Evolutionary conservation across 2,329 filamentous ascomycete genomes (phyloP).

Genomic region (Nannizziopsis arthrosporioides): DNA sequence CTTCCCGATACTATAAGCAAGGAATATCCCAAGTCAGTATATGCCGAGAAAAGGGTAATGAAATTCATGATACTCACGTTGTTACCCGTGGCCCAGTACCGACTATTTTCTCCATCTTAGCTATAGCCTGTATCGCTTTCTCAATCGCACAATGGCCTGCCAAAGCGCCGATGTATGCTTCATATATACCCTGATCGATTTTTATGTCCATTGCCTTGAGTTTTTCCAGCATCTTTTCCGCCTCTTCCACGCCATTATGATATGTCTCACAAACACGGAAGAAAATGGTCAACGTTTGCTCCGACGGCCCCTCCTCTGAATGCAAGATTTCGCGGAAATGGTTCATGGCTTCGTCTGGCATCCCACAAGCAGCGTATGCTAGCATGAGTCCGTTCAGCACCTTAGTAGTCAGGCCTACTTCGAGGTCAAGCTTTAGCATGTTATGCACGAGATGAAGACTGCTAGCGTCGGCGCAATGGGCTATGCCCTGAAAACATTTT

Average conservation of each 20-base stretch:
- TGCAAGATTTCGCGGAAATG: conserved; percentile 79
- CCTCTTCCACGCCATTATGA: conserved; percentile 32
- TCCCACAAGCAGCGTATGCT: conserved; percentile 61
- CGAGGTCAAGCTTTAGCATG: conserved; percentile 85
- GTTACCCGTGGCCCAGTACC: conserved; percentile 56
- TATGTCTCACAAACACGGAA: conserved; percentile 64
- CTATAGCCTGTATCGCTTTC: conserved; percentile 58
- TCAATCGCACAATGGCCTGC: conserved; percentile 61
- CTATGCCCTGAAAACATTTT: conserved; percentile 63
- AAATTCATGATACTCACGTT: conserved; percentile 47
- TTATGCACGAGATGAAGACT: conserved; percentile 71
- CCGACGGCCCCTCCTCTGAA: conserved; percentile 74
- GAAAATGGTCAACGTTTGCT: conserved; percentile 66
- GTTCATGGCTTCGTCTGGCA: conserved; percentile 55
- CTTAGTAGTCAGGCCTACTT: conserved; percentile 55
- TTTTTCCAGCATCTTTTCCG: conserved; percentile 43
- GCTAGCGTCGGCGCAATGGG: conserved; percentile 47
- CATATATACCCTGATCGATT: conserved; percentile 60
- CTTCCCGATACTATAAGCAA: conserved; percentile 50
- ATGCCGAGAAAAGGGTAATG: background rate
- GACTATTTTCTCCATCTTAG: conserved; percentile 52
- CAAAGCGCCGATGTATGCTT: conserved; percentile 64
- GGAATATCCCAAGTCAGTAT: background rate
- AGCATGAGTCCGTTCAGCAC: conserved; percentile 80
- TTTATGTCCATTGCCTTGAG: conserved; percentile 65